Conservation (phyloP, 2,329 filamentous ascomycete species). For the Cyclaneusma minus region DNA sequence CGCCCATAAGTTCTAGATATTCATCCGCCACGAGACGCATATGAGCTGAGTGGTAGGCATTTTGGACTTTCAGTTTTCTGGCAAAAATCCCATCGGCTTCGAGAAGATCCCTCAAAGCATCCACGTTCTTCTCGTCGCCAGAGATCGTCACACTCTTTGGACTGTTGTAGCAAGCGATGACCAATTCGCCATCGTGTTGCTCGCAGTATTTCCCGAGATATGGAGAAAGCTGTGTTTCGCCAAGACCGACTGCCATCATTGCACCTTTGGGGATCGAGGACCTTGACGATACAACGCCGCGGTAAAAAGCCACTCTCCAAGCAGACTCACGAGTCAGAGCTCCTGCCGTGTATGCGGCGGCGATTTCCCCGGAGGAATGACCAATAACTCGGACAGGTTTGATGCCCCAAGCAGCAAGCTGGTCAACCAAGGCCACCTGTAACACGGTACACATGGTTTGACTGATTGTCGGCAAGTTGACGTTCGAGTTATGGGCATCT, state of each 20-base stretch:
- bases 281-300: slow-evolving; percentile 7
- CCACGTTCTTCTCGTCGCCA: slow-evolving; percentile 19
- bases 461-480: slow-evolving; percentile 8
- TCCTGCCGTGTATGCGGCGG: slow-evolving; percentile 16
- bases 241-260: slow-evolving; percentile 31
- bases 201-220: slow-evolving; percentile 20
- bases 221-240: no score
- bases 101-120: slow-evolving; percentile 10
- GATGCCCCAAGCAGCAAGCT: slow-evolving; percentile 10
- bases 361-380: slow-evolving; percentile 19
- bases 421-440: slow-evolving; percentile 15
- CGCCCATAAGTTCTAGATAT: slow-evolving; percentile 12
- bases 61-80: slow-evolving; percentile 20
- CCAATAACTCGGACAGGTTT: slow-evolving; percentile 11
- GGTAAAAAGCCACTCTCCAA: slow-evolving; percentile 11
- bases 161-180: slow-evolving; percentile 21
- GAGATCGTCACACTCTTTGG: slow-evolving; percentile 22
- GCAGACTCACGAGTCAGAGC: slow-evolving; percentile 8
- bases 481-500: slow-evolving; percentile 10
- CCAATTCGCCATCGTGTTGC: slow-evolving; percentile 16
- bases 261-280: slow-evolving; percentile 17
- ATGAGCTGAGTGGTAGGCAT: slow-evolving; percentile 26
- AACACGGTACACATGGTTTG: slow-evolving; percentile 13
- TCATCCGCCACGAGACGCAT: slow-evolving; percentile 14
- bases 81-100: slow-evolving; percentile 15